Evolutionary conservation across 2,329 filamentous ascomycete species (phyloP).

Genomic region (Penicillium expansum): DNA sequence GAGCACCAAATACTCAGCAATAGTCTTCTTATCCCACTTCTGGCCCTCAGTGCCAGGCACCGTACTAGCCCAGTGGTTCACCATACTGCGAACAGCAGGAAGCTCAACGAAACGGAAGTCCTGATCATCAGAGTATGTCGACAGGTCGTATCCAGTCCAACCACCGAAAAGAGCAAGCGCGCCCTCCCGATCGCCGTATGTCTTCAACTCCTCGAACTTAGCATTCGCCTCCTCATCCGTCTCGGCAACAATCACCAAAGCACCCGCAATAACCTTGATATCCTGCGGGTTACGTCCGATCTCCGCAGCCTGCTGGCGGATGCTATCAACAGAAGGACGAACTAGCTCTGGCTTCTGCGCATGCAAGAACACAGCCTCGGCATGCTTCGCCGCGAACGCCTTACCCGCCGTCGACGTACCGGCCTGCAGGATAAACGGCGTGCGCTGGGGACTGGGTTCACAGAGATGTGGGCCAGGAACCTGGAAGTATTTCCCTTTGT

Average conservation of each 20-base stretch:
- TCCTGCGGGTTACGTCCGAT: constrained; percentile 40
- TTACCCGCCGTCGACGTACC: constrained; percentile 48
- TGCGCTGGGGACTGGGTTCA: constrained; percentile 48
- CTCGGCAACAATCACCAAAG: constrained; percentile 45
- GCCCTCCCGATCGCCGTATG: constrained; percentile 47
- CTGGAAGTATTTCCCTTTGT: constrained; percentile 44
- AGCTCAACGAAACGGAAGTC: constrained; percentile 46
- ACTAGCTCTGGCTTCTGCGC: constrained; percentile 46
- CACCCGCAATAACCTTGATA: constrained; percentile 47
- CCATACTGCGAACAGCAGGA: constrained; percentile 45
- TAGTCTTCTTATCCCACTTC: constrained; percentile 40
- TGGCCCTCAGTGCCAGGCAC: constrained; percentile 41
- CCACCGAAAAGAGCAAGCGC: constrained; percentile 48
- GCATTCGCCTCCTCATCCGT: constrained; percentile 46
- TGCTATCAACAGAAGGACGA: constrained; percentile 42
- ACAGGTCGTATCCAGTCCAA: constrained; percentile 48
- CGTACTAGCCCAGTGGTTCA: constrained; percentile 46
- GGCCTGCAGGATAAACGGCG: constrained; percentile 50
- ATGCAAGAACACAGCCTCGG: constrained; percentile 48
- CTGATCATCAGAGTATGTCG: constrained; percentile 44
- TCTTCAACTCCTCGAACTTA: constrained; percentile 43
- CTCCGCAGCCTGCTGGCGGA: constrained; percentile 39
- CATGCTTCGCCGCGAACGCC: constrained; percentile 45
- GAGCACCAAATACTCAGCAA: constrained; percentile 35
- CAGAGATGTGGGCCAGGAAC: constrained; percentile 46